These are phyloP conservation scores for Gastrolobium bilobum DNA, from an alignment of 306 rosid genomes.

Conservation along the genomic window DNA sequence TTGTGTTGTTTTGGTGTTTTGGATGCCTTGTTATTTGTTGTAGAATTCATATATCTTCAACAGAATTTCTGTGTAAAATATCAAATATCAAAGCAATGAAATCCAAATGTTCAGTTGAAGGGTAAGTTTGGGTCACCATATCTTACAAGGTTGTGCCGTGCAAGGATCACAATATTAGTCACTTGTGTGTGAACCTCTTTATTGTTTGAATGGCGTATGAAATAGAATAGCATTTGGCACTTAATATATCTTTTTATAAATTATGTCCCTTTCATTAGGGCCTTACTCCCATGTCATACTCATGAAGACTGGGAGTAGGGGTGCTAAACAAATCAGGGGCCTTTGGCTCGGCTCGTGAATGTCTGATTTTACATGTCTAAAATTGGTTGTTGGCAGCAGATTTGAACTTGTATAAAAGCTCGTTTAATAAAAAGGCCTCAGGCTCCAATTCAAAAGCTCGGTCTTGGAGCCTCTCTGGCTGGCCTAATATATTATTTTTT, in stretches of 20 bases:
- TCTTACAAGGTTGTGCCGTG: constrained; percentile 24
- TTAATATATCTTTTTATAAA: neutral
- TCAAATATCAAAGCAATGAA: constrained; percentile 17
- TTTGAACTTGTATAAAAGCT: too few relatives aligned
- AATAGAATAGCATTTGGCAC: neutral
- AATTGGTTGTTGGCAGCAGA: too few relatives aligned
- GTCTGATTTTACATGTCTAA: too few relatives aligned
- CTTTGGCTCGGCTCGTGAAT: too few relatives aligned
- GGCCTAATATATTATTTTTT: too few relatives aligned
- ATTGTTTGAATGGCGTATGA: neutral
- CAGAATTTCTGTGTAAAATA: constrained; percentile 35
- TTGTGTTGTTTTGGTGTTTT: constrained; percentile 24
- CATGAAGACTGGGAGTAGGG: neutral
- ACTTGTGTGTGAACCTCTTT: neutral
- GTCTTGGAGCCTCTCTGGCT: too few relatives aligned
- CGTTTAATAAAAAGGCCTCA: too few relatives aligned
- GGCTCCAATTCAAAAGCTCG: too few relatives aligned
- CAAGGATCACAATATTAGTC: neutral
- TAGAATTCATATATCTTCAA: constrained; percentile 4
- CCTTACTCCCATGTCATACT: neutral
- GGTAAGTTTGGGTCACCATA: neutral
- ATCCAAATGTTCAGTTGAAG: constrained; percentile 4
- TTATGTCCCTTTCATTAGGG: neutral
- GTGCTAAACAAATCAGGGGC: too few relatives aligned
- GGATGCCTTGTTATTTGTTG: constrained; percentile 33